Conservation (phyloP, 352 stramenopile species). For the Phytophthora sansomeana region DNA sequence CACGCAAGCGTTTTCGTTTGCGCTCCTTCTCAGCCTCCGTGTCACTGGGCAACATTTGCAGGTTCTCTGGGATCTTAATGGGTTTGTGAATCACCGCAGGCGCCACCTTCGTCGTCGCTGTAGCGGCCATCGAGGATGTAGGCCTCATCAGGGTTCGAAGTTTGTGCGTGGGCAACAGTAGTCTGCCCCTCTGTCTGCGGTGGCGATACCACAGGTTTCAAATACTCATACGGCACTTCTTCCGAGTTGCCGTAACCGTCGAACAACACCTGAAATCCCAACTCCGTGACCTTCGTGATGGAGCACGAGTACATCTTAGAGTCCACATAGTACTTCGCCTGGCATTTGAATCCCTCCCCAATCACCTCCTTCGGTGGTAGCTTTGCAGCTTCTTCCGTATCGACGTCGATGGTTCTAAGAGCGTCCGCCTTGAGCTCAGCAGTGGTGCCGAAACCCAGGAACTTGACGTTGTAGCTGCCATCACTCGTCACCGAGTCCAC, state of each 20-base stretch:
- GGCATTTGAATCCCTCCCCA: slow-evolving; percentile 65
- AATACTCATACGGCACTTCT: slow-evolving; percentile 92
- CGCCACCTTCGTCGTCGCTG: slow-evolving; percentile 38
- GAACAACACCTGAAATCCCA: slow-evolving; percentile 90
- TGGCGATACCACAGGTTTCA: slow-evolving; percentile 38
- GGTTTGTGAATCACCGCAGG: slow-evolving; percentile 69
- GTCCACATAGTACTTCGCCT: slow-evolving; percentile 87
- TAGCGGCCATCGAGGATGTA: slow-evolving; percentile 21
- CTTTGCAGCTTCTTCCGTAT: slow-evolving; percentile 23
- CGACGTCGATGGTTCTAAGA: slow-evolving; percentile 55
- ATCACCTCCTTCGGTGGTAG: slow-evolving; percentile 54
- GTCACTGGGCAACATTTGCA: slow-evolving; percentile 85
- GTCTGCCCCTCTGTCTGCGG: slow-evolving; percentile 17
- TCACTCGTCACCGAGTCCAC: slow-evolving; percentile 65
- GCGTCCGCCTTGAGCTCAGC: slow-evolving; percentile 52
- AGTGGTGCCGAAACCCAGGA: slow-evolving; percentile 76
- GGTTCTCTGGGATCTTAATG: slow-evolving; percentile 88
- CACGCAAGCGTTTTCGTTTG: slow-evolving; percentile 83
- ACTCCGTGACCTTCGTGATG: slow-evolving; percentile 67
- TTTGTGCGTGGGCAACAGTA: slow-evolving; percentile 20
- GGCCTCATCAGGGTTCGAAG: slow-evolving; percentile 31
- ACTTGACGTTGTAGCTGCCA: slow-evolving; percentile 75
- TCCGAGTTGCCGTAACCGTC: slow-evolving; percentile 91
- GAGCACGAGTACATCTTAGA: slow-evolving; percentile 75
- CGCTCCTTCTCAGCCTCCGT: slow-evolving; percentile 87